Conservation (phyloP, 2,329 filamentous ascomycete genomes). For the Epichloe gansuensis region DNA sequence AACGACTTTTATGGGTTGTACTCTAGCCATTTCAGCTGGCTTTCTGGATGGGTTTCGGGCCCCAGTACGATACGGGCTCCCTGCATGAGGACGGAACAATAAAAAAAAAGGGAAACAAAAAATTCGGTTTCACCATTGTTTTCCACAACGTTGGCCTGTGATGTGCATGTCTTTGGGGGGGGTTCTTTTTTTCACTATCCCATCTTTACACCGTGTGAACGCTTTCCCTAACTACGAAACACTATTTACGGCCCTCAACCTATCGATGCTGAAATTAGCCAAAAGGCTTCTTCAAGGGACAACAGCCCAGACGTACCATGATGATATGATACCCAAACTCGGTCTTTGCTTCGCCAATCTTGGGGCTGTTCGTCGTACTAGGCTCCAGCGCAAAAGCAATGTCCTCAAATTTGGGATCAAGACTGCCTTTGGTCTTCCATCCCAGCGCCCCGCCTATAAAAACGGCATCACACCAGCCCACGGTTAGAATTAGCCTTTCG, state of each 20-base stretch:
- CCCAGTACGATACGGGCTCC: slow-evolving; percentile 20
- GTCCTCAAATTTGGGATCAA: slow-evolving; percentile 58
- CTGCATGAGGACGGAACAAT: slow-evolving; percentile 24
- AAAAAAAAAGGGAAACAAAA: slow-evolving; percentile 26
- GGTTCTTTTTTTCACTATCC: no score
- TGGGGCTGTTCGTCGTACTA: slow-evolving; percentile 51
- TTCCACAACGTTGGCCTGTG: background rate
- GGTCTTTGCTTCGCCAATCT: slow-evolving; percentile 59
- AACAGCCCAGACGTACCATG: slow-evolving; percentile 41
- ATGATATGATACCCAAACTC: slow-evolving; percentile 68
- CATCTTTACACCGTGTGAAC: no score
- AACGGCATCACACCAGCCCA: background rate
- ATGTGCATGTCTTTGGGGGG: background rate
- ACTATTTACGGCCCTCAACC: slow-evolving; percentile 30
- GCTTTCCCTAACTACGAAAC: background rate
- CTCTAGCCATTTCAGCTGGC: slow-evolving; percentile 35
- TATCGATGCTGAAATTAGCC: slow-evolving; percentile 6
- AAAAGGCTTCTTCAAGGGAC: background rate
- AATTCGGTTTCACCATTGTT: slow-evolving; percentile 1
- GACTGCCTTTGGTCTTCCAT: slow-evolving; percentile 56
- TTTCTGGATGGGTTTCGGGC: slow-evolving; percentile 27
- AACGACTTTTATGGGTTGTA: slow-evolving; percentile 28
- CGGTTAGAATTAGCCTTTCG: background rate
- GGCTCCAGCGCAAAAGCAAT: slow-evolving; percentile 56
- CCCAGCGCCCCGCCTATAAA: slow-evolving; percentile 52